A percentile compares a stretch with the other conserved stretches of the same genome.
Conservation (phyloP, 306 rosid genomes). For the Gastrolobium villosum region DNA sequence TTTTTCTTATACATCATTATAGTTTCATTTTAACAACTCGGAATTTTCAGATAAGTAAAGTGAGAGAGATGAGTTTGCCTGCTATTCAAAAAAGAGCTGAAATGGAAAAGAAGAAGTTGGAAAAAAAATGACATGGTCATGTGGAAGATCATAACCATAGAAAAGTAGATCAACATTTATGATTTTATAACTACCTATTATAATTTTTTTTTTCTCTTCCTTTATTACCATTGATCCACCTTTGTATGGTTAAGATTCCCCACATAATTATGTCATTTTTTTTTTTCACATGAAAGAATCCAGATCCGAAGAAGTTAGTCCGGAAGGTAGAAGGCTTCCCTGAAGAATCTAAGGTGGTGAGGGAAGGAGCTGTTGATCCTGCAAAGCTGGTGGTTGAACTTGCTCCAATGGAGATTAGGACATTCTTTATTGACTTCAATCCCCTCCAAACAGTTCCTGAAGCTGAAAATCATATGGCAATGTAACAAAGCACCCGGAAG, state of each 20-base stretch:
- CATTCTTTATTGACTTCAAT: conserved; percentile 59
- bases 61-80: conserved; percentile 80
- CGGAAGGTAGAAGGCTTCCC: conserved; percentile 78
- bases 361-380: conserved; percentile 82
- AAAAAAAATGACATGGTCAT: too few species aligned
- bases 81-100: conserved; percentile 86
- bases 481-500: conserved; percentile 34
- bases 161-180: too few species aligned
- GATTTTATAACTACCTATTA: too few species aligned
- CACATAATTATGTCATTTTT: too few species aligned
- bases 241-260: too few species aligned
- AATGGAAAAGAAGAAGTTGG: too few species aligned
- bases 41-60: conserved; percentile 67
- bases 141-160: too few species aligned
- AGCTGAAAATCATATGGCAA: conserved; percentile 41
- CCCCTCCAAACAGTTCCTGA: conserved; percentile 47
- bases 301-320: conserved; percentile 61
- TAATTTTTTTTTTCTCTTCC: too few species aligned
- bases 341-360: conserved; percentile 64
- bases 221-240: too few species aligned
- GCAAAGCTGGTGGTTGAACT: conserved; percentile 75
- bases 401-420: conserved; percentile 88
- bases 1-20: conserved; percentile 5
- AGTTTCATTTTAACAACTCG: conserved; percentile 23
- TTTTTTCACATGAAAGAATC: too few species aligned